Evolutionary conservation across 441 rosid genomes (phyloP).

Genomic region (Corymbia citriodora): DNA sequence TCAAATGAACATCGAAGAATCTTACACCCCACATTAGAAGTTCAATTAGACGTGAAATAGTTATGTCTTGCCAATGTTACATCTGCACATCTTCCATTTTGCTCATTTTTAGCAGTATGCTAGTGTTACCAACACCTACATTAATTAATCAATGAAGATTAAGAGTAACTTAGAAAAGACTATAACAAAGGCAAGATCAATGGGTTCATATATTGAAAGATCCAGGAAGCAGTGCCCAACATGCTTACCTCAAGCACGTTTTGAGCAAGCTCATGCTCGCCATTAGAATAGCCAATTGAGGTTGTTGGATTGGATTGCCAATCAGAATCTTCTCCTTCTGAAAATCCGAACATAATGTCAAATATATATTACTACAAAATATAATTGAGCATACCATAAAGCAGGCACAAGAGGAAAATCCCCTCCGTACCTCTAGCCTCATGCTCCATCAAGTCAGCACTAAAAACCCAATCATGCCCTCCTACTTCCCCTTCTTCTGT

Average conservation of each 20-base stretch:
- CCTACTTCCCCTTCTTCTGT: slow-evolving; percentile 31
- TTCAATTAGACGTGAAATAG: neutral
- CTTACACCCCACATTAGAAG: neutral
- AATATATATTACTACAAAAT: neutral
- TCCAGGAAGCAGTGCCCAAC: neutral
- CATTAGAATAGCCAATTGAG: slow-evolving; percentile 77
- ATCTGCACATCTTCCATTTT: neutral
- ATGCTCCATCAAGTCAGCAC: slow-evolving; percentile 63
- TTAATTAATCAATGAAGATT: neutral
- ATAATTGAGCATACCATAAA: neutral
- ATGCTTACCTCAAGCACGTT: slow-evolving; percentile 63
- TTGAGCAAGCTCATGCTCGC: slow-evolving; percentile 57
- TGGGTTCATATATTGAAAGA: neutral
- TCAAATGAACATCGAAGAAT: neutral
- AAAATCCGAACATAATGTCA: neutral
- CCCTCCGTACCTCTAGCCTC: slow-evolving; percentile 38
- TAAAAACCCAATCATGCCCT: slow-evolving; percentile 58
- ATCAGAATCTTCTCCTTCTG: slow-evolving; percentile 47
- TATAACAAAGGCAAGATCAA: neutral
- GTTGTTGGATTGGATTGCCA: slow-evolving; percentile 45
- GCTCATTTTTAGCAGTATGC: neutral
- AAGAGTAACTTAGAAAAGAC: neutral
- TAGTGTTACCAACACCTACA: neutral
- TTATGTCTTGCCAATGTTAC: neutral
- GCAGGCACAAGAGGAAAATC: neutral